Evolutionary conservation across 1,284 basidiomycete genomes (phyloP).

Genomic region (Pyrrhoderma lamaoense): DNA sequence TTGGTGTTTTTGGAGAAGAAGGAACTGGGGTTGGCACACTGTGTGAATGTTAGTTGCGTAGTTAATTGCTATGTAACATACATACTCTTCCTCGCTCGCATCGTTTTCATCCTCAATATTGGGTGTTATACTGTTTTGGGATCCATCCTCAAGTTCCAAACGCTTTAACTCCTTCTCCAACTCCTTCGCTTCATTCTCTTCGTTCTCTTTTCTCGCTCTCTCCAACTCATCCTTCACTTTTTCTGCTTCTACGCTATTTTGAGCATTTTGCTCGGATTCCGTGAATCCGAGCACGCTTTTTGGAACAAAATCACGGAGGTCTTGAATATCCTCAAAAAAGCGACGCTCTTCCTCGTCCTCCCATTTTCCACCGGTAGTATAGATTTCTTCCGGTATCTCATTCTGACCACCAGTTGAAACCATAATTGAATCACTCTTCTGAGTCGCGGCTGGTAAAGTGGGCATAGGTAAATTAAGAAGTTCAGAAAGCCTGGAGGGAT

Average conservation of each 20-base stretch:
- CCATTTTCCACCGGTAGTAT: slow-evolving; percentile 80
- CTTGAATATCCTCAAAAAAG: slow-evolving; percentile 92
- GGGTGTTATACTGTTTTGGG: slow-evolving; percentile 22
- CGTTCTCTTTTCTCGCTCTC: slow-evolving; percentile 37
- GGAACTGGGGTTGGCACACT: slow-evolving; percentile 57
- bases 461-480: slow-evolving; percentile 79
- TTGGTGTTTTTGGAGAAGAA: slow-evolving; percentile 54
- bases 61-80: slow-evolving; percentile 1
- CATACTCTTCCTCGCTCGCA: slow-evolving; percentile 24
- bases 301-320: slow-evolving; percentile 89
- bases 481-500: slow-evolving; percentile 68
- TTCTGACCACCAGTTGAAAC: slow-evolving; percentile 47
- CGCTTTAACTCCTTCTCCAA: slow-evolving; percentile 60
- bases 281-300: slow-evolving; percentile 82
- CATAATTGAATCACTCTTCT: slow-evolving; percentile 71
- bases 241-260: slow-evolving; percentile 26
- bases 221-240: slow-evolving; percentile 41
- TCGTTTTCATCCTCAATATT: slow-evolving; percentile 21
- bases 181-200: slow-evolving; percentile 49
- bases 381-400: slow-evolving; percentile 51
- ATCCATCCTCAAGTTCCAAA: slow-evolving; percentile 38
- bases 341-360: slow-evolving; percentile 94
- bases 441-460: slow-evolving; percentile 69
- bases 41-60: slow-evolving; percentile 6
- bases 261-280: slow-evolving; percentile 30